Percentiles rank a stretch among this genome's conserved stretches.
Conservation (phyloP, 2,329 filamentous ascomycete genomes). For the Trichophyton rubrum region DNA sequence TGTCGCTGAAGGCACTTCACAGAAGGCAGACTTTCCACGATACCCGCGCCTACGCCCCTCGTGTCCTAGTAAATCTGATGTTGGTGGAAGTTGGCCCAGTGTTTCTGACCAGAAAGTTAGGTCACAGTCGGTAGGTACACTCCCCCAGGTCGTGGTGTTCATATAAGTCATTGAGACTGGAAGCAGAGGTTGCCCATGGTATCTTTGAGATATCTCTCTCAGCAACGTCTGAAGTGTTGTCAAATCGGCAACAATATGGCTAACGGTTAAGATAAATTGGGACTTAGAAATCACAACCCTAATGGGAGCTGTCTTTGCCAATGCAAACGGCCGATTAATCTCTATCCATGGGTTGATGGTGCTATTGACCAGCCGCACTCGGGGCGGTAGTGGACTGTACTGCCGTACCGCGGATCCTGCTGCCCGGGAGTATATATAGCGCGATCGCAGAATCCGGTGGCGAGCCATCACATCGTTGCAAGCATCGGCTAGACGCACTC, state of each 20-base stretch:
- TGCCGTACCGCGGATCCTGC: not conserved
- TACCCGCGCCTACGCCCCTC: not conserved
- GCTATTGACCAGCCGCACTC: not conserved
- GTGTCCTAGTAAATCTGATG: not conserved
- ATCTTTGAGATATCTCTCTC: slow-evolving; percentile 16
- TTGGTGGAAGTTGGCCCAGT: not conserved
- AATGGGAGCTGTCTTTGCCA: slow-evolving; percentile 16
- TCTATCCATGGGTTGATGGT: not conserved
- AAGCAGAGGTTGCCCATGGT: slow-evolving; percentile 9
- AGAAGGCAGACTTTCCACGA: not conserved
- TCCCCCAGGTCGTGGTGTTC: slow-evolving; percentile 8
- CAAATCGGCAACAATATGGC: slow-evolving; percentile 26
- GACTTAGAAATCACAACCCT: slow-evolving; percentile 18
- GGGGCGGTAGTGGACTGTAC: not conserved
- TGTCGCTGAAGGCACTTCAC: not conserved
- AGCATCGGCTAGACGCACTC: not conserved
- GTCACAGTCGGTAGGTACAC: not conserved
- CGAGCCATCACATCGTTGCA: not conserved
- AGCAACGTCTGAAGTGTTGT: slow-evolving; percentile 21
- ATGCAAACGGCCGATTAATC: slow-evolving; percentile 16
- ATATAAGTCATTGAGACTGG: slow-evolving; percentile 6
- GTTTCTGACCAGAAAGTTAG: slow-evolving; percentile 1
- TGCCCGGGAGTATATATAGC: not conserved
- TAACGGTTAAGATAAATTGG: slow-evolving; percentile 17
- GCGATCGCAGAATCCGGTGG: not conserved